Percentiles rank a stretch among this genome's conserved stretches.
Conservation (phyloP, 2,329 filamentous ascomycete species). For the Scedosporium dehoogii region DNA sequence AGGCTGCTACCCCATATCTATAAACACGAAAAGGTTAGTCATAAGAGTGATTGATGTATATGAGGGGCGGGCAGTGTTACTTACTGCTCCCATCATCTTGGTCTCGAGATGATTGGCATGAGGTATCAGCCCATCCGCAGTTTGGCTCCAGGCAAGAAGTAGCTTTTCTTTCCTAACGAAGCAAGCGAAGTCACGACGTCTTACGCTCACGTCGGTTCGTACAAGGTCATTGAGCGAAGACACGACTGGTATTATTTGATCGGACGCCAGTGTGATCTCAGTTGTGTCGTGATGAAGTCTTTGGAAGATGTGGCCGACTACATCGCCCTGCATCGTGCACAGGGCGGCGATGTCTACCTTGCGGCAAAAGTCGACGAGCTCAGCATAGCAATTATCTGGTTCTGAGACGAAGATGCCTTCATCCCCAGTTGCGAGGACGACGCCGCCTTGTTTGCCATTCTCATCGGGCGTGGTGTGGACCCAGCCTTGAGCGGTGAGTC, state of each 20-base stretch:
- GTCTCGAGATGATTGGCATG: background rate
- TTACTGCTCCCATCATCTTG: background rate
- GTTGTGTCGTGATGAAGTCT: background rate
- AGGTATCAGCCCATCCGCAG: background rate
- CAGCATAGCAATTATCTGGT: background rate
- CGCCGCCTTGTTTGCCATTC: background rate
- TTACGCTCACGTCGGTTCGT: background rate
- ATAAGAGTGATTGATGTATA: background rate
- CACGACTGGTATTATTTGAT: background rate
- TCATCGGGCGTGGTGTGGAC: background rate
- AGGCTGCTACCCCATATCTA: background rate
- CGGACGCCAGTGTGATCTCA: background rate
- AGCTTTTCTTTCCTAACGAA: background rate
- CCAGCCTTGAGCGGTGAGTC: background rate
- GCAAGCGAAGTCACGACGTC: background rate
- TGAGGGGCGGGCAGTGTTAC: background rate
- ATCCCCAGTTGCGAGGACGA: background rate
- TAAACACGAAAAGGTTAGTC: background rate
- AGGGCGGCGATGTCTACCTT: background rate
- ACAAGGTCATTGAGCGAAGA: background rate
- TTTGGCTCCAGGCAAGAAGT: background rate
- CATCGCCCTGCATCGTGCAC: background rate
- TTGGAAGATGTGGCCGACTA: background rate
- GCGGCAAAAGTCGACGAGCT: background rate
- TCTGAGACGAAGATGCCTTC: background rate